A percentile compares a stretch with the other conserved stretches of the same genome.
phyloP scores from a whole-genome alignment of 2,329 filamentous ascomycete species.

The Neonectria sp. region DNA sequence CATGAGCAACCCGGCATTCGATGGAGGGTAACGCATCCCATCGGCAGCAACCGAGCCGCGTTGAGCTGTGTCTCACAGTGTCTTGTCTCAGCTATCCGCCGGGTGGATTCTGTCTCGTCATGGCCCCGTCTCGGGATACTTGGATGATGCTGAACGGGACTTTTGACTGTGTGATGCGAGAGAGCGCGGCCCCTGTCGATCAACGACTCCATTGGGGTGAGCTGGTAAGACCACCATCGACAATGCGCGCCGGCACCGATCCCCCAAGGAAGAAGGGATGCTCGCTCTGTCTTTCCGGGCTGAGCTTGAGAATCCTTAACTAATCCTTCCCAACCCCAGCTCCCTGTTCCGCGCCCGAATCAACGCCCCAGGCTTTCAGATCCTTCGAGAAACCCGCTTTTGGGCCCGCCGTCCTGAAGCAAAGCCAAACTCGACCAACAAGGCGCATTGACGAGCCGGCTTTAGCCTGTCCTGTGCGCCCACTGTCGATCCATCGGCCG shows the following conservation, averaged over 20 bases:
- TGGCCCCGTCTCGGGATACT: too few species aligned
- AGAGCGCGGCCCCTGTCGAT: slow-evolving; percentile 38
- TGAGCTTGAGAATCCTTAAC: not conserved
- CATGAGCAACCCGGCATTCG: not conserved
- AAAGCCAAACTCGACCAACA: not conserved
- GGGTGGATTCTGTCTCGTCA: not conserved
- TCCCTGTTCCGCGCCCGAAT: not conserved
- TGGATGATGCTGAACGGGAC: not conserved
- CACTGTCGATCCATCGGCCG: slow-evolving; percentile 12
- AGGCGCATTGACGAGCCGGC: too few species aligned
- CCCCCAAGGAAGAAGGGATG: too few species aligned
- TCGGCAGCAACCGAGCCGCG: not conserved
- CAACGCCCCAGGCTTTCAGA: not conserved
- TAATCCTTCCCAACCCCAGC: not conserved
- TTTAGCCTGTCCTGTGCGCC: slow-evolving; percentile 7
- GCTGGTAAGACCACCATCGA: not conserved
- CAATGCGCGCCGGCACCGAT: not conserved
- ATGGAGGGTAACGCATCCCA: not conserved
- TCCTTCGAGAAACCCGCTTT: not conserved
- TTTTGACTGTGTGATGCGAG: slow-evolving; percentile 7
- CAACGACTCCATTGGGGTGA: slow-evolving; percentile 25
- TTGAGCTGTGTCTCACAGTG: too few species aligned
- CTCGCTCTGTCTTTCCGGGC: too few species aligned
- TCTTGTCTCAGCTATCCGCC: not conserved
- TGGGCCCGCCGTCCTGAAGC: not conserved